These are phyloP conservation scores for Penicillium fuscoglaucum DNA, from an alignment of 2,329 filamentous ascomycete genomes.

Conservation along the genomic window DNA sequence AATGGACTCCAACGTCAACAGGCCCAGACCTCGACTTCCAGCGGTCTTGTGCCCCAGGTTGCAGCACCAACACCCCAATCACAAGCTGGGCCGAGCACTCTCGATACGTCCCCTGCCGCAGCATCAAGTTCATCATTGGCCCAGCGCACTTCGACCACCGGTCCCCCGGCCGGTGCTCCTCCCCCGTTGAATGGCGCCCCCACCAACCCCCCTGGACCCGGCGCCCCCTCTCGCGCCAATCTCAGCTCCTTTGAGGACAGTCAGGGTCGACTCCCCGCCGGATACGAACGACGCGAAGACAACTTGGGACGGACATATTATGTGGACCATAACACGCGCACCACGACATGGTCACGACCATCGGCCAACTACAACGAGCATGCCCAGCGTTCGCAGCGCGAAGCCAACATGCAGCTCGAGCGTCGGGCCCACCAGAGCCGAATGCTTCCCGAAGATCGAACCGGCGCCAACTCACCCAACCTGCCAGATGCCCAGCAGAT, in stretches of 20 bases:
- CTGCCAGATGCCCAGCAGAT: slow-evolving; percentile 55
- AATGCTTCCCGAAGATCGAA: slow-evolving; percentile 92
- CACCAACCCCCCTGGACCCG: slow-evolving; percentile 34
- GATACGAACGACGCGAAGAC: slow-evolving; percentile 95
- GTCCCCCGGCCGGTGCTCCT: slow-evolving; percentile 43
- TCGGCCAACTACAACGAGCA: slow-evolving; percentile 74
- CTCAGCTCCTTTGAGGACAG: slow-evolving; percentile 94
- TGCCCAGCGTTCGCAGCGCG: slow-evolving; percentile 75
- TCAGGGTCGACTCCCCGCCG: slow-evolving; percentile 87
- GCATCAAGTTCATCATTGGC: slow-evolving; percentile 37
- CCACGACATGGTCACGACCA: slow-evolving; percentile 93
- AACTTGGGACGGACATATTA: slow-evolving; percentile 95
- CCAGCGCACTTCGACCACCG: slow-evolving; percentile 36
- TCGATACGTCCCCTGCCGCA: slow-evolving; percentile 33
- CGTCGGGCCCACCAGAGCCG: slow-evolving; percentile 91
- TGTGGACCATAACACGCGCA: slow-evolving; percentile 94
- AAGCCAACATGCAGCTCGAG: slow-evolving; percentile 90
- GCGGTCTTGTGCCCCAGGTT: slow-evolving; percentile 41
- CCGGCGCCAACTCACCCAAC: slow-evolving; percentile 87
- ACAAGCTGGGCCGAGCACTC: slow-evolving; percentile 29
- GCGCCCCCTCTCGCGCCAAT: slow-evolving; percentile 52
- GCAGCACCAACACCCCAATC: slow-evolving; percentile 29
- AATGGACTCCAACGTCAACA: slow-evolving; percentile 40
- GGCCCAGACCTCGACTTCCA: slow-evolving; percentile 37
- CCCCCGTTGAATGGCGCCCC: slow-evolving; percentile 43